Conservation (phyloP, 2,329 filamentous ascomycete species). For the Apiospora hydei region DNA sequence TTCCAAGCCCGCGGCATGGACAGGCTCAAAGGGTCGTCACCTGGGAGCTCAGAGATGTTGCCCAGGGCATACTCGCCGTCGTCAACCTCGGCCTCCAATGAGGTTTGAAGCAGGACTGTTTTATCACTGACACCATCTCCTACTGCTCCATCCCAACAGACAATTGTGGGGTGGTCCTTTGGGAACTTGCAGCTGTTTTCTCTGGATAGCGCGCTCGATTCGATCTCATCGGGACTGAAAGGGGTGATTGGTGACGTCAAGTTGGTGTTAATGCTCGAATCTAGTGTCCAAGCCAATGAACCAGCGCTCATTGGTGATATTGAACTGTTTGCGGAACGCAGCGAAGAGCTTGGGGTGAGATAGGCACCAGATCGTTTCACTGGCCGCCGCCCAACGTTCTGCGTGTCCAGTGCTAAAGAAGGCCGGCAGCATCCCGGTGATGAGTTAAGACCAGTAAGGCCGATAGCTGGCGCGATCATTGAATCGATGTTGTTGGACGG, state of each 20-base stretch:
- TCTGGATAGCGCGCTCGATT: conserved; percentile 33
- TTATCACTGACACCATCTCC: conserved; percentile 9
- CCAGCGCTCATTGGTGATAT: conserved; percentile 55
- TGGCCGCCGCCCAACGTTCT: conserved; percentile 34
- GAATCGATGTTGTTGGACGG: background rate
- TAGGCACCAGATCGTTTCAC: conserved; percentile 37
- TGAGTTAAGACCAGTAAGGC: background rate
- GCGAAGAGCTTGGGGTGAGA: conserved; percentile 43
- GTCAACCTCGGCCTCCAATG: background rate
- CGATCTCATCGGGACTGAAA: conserved; percentile 41
- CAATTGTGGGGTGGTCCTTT: conserved; percentile 31
- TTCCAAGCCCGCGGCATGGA: conserved; percentile 40
- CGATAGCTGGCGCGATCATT: background rate
- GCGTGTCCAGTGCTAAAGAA: conserved; percentile 42
- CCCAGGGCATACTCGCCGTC: conserved; percentile 33
- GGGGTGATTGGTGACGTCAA: conserved; percentile 56
- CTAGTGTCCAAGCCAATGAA: conserved; percentile 48
- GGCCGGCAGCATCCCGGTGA: conserved; percentile 31
- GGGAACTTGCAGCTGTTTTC: conserved; percentile 35
- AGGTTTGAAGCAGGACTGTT: background rate
- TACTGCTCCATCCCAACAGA: background rate
- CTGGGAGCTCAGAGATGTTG: conserved; percentile 52
- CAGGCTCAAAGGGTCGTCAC: conserved; percentile 47
- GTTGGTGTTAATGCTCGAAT: conserved; percentile 50
- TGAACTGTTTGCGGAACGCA: conserved; percentile 48